Evolutionary conservation across 208 protist species (phyloP).

Genomic region (Trypanosoma mega): DNA sequence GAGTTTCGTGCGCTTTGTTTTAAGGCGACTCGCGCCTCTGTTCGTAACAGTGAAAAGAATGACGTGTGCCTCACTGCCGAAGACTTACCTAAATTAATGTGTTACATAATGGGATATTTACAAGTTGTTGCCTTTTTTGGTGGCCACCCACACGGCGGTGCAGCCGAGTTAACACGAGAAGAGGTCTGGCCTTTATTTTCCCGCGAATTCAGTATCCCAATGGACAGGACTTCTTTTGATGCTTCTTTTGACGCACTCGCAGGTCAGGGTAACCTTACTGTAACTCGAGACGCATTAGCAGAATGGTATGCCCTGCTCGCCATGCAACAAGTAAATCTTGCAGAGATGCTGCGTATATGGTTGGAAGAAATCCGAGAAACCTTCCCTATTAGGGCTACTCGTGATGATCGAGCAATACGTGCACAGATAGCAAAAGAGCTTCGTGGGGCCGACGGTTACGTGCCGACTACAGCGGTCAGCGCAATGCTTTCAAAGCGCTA

Average conservation of each 20-base stretch:
- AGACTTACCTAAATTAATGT: slow-evolving; percentile 7
- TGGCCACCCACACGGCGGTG: background rate
- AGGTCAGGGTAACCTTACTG: background rate
- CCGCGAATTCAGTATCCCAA: background rate
- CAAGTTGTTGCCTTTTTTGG: slow-evolving; percentile 1
- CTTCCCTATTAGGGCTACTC: background rate
- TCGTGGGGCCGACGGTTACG: slow-evolving; percentile 17
- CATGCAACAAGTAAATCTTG: background rate
- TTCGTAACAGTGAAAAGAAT: background rate
- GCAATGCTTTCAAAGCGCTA: slow-evolving; percentile 1
- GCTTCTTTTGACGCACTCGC: background rate
- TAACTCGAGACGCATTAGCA: background rate
- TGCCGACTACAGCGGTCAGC: slow-evolving; percentile 1
- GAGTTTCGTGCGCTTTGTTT: background rate
- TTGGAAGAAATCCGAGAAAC: background rate
- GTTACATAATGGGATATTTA: slow-evolving; percentile 11
- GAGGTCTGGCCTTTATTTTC: slow-evolving; percentile 3
- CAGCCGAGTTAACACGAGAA: background rate
- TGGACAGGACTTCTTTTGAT: background rate
- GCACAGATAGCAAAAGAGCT: background rate
- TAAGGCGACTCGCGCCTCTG: background rate
- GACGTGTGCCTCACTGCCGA: background rate
- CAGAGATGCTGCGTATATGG: slow-evolving; percentile 6
- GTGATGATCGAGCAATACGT: background rate
- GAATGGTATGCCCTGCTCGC: background rate